These are phyloP conservation scores for Ambrosia trifida DNA, from an alignment of 129 eudicot genomes.

Conservation along the genomic window DNA sequence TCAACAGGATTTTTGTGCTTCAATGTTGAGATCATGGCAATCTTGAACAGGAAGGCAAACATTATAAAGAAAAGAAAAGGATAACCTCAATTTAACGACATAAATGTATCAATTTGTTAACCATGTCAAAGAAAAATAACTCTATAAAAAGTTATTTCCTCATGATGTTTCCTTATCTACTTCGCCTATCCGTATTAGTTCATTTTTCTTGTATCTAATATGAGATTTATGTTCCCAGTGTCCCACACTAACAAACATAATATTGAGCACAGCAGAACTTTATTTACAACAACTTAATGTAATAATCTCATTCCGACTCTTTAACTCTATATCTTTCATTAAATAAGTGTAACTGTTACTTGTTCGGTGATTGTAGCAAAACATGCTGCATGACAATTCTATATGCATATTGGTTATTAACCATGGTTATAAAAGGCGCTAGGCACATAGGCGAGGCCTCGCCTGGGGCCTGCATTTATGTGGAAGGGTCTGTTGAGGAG, in stretches of 20 bases:
- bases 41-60: too few relatives aligned
- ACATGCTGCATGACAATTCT: conserved; percentile 2
- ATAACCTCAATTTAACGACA: not conserved
- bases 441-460: too few relatives aligned
- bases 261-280: not conserved
- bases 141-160: not conserved
- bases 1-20: too few relatives aligned
- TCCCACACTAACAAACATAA: conserved; percentile 1
- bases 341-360: not conserved
- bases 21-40: too few relatives aligned
- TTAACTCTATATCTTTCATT: not conserved
- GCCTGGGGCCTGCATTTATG: too few relatives aligned
- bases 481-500: too few relatives aligned
- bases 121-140: not conserved
- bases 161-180: conserved; percentile 1
- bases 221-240: conserved; percentile 15
- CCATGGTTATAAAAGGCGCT: too few relatives aligned
- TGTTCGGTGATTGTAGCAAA: not conserved
- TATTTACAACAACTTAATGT: too few relatives aligned
- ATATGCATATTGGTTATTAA: not conserved
- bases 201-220: conserved; percentile 12
- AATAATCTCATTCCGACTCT: not conserved
- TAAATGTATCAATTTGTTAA: not conserved
- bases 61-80: too few relatives aligned
- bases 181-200: conserved; percentile 13